These are phyloP conservation scores for Stephania japonica DNA, from an alignment of 164 flowering plant genomes.

Conservation along the genomic window DNA sequence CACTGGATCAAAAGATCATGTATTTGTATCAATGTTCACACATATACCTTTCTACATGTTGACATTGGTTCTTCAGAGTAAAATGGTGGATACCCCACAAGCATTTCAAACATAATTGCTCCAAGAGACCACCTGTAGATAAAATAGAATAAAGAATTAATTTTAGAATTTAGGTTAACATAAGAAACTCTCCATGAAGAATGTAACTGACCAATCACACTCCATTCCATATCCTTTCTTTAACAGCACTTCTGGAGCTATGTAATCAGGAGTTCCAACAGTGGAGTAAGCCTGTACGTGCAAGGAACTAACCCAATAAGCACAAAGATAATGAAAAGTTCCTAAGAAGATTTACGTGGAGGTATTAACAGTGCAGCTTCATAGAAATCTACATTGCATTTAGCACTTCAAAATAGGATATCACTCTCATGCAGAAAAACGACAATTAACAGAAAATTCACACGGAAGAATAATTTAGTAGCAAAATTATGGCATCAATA, in stretches of 20 bases:
- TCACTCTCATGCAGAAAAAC: background rate
- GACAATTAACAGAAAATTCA: background rate
- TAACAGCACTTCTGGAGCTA: constrained; percentile 35
- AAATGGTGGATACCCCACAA: constrained; percentile 59
- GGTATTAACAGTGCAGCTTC: background rate
- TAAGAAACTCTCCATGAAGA: background rate
- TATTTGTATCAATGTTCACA: background rate
- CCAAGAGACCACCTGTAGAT: constrained; percentile 56
- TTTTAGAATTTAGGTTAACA: background rate
- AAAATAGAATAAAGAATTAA: background rate
- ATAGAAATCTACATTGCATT: background rate
- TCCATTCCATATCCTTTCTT: constrained; percentile 48
- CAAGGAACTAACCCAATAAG: background rate
- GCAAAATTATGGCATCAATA: background rate
- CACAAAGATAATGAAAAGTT: background rate
- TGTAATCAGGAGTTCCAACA: constrained; percentile 40
- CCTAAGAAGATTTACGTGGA: background rate
- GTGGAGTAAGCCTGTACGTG: constrained; percentile 36
- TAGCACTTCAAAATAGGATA: background rate
- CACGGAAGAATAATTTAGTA: background rate
- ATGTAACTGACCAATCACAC: constrained; percentile 36
- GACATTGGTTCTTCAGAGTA: constrained; percentile 61
- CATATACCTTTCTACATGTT: constrained; percentile 52
- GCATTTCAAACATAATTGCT: constrained; percentile 56
- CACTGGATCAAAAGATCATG: background rate